Conservation (phyloP, 2,329 filamentous ascomycete species). For the Pyrenochaeta sp. region DNA sequence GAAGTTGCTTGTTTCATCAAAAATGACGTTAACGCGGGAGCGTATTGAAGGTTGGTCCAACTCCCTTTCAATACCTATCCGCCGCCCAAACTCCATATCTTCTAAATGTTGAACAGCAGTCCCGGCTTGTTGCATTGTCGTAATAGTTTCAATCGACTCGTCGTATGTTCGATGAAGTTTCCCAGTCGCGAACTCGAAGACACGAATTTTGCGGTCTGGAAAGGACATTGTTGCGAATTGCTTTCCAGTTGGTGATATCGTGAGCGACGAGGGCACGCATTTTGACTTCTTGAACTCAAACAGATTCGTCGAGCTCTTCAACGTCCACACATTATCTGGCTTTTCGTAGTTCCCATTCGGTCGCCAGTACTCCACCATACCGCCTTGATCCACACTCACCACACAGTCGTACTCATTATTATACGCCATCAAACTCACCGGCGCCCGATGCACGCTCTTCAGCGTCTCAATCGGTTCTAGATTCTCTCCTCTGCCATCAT, state of each 20-base stretch:
- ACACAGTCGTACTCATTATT: conserved; percentile 91
- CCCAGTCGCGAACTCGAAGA: conserved; percentile 90
- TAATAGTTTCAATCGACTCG: conserved; percentile 87
- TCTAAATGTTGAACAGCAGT: conserved; percentile 83
- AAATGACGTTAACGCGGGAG: conserved; percentile 83
- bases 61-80: conserved; percentile 85
- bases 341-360: conserved; percentile 85
- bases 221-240: conserved; percentile 91
- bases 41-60: conserved; percentile 75
- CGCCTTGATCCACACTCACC: conserved; percentile 84
- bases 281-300: conserved; percentile 98
- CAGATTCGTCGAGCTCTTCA: conserved; percentile 91
- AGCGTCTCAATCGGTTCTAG: conserved; percentile 79
- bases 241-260: conserved; percentile 83
- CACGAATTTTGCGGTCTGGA: conserved; percentile 88
- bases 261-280: conserved; percentile 80
- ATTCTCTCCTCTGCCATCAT: conserved; percentile 87
- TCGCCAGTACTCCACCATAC: conserved; percentile 97
- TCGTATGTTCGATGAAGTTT: conserved; percentile 95
- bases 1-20: conserved; percentile 96
- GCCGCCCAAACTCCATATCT: conserved; percentile 88
- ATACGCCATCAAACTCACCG: conserved; percentile 86
- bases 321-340: conserved; percentile 87
- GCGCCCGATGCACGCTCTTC: conserved; percentile 78
- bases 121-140: conserved; percentile 95